Evolutionary conservation across 2,329 filamentous ascomycete species (phyloP).

Genomic region (Phaeophleospora eucalypticola): DNA sequence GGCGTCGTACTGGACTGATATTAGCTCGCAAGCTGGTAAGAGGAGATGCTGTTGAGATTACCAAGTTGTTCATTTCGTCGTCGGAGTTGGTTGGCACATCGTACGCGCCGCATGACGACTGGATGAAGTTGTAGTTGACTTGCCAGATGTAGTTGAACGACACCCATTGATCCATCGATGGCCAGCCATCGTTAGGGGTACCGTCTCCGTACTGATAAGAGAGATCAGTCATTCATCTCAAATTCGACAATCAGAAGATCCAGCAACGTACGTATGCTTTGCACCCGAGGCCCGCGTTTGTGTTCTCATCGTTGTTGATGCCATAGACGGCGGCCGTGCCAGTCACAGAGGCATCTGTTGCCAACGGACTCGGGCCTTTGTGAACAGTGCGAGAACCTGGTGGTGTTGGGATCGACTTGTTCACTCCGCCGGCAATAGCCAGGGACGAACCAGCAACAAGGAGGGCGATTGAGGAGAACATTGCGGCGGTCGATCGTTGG

Average conservation of each 20-base stretch:
- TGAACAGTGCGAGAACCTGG: not conserved
- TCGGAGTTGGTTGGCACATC: conserved; percentile 1
- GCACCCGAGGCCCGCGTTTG: not conserved
- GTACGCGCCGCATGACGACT: not conserved
- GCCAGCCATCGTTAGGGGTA: conserved; percentile 1
- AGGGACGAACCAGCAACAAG: not conserved
- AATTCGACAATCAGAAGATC: not conserved
- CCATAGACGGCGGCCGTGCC: not conserved
- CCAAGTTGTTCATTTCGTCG: conserved; percentile 1
- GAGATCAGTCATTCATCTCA: not conserved
- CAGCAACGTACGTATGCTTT: not conserved
- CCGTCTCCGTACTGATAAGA: conserved; percentile 1
- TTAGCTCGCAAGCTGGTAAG: not conserved
- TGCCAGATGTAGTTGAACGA: conserved; percentile 2
- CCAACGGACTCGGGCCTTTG: not conserved
- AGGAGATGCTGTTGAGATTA: not conserved
- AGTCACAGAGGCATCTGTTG: not conserved
- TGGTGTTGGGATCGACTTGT: not conserved
- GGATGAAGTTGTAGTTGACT: conserved; percentile 1
- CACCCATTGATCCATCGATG: conserved; percentile 1
- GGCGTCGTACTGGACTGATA: conserved; percentile 1
- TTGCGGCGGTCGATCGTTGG: no score
- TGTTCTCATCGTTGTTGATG: conserved; percentile 2
- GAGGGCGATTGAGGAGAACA: no score
- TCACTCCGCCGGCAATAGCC: not conserved